Conservation (phyloP, 2,329 filamentous ascomycete species). For the Xylariaceae sp. region DNA sequence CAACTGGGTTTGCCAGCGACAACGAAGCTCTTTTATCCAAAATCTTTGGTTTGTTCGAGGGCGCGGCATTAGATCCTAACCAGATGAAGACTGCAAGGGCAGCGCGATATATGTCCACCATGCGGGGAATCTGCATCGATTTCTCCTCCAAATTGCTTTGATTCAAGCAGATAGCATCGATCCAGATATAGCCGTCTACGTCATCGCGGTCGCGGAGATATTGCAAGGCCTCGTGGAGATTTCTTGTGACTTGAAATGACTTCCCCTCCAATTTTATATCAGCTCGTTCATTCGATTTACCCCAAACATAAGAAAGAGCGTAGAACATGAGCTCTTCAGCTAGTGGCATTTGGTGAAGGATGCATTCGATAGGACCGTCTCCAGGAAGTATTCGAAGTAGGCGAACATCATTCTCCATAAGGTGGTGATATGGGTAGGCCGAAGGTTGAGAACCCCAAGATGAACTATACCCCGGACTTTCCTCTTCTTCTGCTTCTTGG, state of each 20-base stretch:
- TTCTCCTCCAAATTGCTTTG: conserved; percentile 2
- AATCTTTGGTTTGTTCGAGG: neutral
- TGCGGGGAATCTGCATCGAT: conserved; percentile 10
- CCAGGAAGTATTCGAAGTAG: conserved; percentile 19
- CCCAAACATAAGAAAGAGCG: conserved; percentile 17
- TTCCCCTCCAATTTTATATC: conserved; percentile 11
- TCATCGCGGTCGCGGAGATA: conserved; percentile 2
- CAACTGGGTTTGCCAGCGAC: neutral
- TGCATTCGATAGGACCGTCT: conserved; percentile 13
- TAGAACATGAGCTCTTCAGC: conserved; percentile 7
- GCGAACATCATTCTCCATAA: conserved; percentile 16
- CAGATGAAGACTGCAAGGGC: conserved; percentile 9
- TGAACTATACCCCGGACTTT: too few relatives aligned
- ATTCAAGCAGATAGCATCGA: conserved; percentile 15
- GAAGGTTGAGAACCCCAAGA: conserved; percentile 3
- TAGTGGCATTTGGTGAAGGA: conserved; percentile 18
- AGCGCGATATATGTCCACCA: conserved; percentile 15
- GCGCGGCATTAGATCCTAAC: conserved; percentile 16
- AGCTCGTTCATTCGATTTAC: neutral
- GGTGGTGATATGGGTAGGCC: conserved; percentile 19
- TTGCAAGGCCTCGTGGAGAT: conserved; percentile 10
- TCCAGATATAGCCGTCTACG: conserved; percentile 13
- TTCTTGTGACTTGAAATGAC: conserved; percentile 8
- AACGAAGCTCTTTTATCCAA: neutral
- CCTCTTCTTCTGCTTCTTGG: too few relatives aligned